These are phyloP conservation scores for Colletotrichum higginsianum DNA, from an alignment of 2,329 filamentous ascomycete species.

Conservation along the genomic window DNA sequence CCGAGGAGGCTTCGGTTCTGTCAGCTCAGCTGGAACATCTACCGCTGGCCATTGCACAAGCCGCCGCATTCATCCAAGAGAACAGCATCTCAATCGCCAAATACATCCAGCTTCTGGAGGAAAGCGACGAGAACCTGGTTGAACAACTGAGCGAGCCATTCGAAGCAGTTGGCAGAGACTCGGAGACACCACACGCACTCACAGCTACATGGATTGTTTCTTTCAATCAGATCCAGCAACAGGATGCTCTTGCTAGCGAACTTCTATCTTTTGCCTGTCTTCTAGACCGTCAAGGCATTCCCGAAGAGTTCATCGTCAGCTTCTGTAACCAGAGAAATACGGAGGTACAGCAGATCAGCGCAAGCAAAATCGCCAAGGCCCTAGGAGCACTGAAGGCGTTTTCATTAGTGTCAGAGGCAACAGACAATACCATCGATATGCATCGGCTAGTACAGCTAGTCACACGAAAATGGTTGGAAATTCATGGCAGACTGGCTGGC, in stretches of 20 bases:
- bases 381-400: conserved; percentile 17
- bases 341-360: neutral
- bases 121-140: conserved; percentile 44
- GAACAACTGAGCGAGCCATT: conserved; percentile 50
- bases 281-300: conserved; percentile 60
- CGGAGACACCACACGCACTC: conserved; percentile 47
- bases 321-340: conserved; percentile 21
- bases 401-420: neutral
- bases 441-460: conserved; percentile 20
- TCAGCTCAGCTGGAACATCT: conserved; percentile 50
- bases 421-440: conserved; percentile 48
- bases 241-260: conserved; percentile 53
- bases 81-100: conserved; percentile 45
- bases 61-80: conserved; percentile 53
- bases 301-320: conserved; percentile 49
- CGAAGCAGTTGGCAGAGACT: conserved; percentile 49
- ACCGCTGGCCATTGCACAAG: conserved; percentile 53
- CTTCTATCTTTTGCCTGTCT: conserved; percentile 63
- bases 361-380: neutral
- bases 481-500: neutral
- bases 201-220: conserved; percentile 48
- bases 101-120: conserved; percentile 49
- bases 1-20: conserved; percentile 40
- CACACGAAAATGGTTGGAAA: conserved; percentile 14
- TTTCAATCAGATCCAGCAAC: conserved; percentile 51